phyloP scores from a whole-genome alignment of 2,329 filamentous ascomycete species.

The Fonsecaea multimorphosa region DNA sequence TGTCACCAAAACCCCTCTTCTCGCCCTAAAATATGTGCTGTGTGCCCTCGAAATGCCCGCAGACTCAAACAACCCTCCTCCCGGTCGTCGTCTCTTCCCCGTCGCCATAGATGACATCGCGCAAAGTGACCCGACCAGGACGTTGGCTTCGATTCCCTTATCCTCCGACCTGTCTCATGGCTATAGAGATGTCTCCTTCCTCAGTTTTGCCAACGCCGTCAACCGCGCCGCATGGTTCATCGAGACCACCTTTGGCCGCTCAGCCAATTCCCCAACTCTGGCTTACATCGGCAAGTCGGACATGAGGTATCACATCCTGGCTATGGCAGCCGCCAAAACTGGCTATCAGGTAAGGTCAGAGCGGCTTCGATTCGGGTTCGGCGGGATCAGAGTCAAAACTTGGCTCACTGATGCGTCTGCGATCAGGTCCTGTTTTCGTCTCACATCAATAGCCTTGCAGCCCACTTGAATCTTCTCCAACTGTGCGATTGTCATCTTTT shows the following conservation, averaged over 20 bases:
- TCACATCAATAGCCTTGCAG: slow-evolving; percentile 16
- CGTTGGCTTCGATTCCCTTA: slow-evolving; percentile 12
- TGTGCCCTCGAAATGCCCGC: not conserved
- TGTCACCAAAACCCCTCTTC: not conserved
- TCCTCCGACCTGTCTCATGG: slow-evolving; percentile 5
- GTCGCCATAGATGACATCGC: slow-evolving; percentile 15
- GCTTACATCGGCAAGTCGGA: slow-evolving; percentile 13
- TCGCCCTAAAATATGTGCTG: not conserved
- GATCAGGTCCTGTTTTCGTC: slow-evolving; percentile 12
- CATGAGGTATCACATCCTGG: slow-evolving; percentile 18
- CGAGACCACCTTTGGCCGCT: slow-evolving; percentile 1
- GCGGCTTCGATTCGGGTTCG: not conserved
- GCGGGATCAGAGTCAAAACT: not conserved
- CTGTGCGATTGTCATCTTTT: slow-evolving; percentile 9
- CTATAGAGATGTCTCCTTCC: slow-evolving; percentile 8
- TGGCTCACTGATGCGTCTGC: not conserved
- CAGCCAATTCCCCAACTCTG: not conserved
- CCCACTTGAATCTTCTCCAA: slow-evolving; percentile 13
- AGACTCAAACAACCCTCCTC: not conserved
- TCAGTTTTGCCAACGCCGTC: slow-evolving; percentile 8
- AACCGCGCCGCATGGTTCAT: slow-evolving; percentile 17
- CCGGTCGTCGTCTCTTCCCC: slow-evolving; percentile 13
- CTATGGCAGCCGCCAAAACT: slow-evolving; percentile 16
- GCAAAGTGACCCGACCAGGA: slow-evolving; percentile 5
- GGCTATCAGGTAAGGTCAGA: slow-evolving; percentile 10